phyloP scores from a whole-genome alignment of 768 basidiomycete genomes.

The Russula ochroleuca region DNA sequence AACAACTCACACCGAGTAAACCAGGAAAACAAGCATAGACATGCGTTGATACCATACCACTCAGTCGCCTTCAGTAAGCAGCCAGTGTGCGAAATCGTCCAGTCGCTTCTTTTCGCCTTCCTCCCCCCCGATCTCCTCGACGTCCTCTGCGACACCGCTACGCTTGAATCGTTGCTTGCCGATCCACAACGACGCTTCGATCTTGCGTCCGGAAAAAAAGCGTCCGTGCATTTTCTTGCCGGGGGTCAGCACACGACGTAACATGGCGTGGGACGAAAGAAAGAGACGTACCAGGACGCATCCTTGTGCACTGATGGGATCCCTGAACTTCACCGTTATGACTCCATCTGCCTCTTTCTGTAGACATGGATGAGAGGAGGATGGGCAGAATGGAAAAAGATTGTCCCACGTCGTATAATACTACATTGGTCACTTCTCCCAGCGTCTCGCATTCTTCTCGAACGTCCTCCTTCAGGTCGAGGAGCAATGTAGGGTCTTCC shows the following conservation, averaged over 20 bases:
- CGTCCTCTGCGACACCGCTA: slow-evolving; percentile 61
- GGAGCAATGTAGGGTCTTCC: slow-evolving; percentile 75
- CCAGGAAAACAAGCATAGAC: slow-evolving; percentile 7
- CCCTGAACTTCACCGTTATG: slow-evolving; percentile 95
- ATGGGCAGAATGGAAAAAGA: slow-evolving; percentile 20
- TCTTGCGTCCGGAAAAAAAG: slow-evolving; percentile 78
- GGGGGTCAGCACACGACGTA: neutral
- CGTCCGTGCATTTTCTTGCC: slow-evolving; percentile 84
- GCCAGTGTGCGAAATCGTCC: slow-evolving; percentile 85
- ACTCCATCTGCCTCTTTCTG: slow-evolving; percentile 91
- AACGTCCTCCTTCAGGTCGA: slow-evolving; percentile 95
- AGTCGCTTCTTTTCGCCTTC: slow-evolving; percentile 80
- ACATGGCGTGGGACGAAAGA: neutral
- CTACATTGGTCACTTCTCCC: slow-evolving; percentile 94
- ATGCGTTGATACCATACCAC: neutral
- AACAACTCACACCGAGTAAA: slow-evolving; percentile 8
- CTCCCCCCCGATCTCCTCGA: slow-evolving; percentile 53
- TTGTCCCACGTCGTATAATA: slow-evolving; percentile 82
- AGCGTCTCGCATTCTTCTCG: slow-evolving; percentile 86
- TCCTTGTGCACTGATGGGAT: slow-evolving; percentile 87
- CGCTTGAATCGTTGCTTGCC: slow-evolving; percentile 81
- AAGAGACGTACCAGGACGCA: slow-evolving; percentile 68
- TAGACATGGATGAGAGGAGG: slow-evolving; percentile 3
- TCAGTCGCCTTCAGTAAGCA: slow-evolving; percentile 75
- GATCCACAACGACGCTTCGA: slow-evolving; percentile 77